Conservation (phyloP, 305 asterid genomes). For the Striga hermonthica region DNA sequence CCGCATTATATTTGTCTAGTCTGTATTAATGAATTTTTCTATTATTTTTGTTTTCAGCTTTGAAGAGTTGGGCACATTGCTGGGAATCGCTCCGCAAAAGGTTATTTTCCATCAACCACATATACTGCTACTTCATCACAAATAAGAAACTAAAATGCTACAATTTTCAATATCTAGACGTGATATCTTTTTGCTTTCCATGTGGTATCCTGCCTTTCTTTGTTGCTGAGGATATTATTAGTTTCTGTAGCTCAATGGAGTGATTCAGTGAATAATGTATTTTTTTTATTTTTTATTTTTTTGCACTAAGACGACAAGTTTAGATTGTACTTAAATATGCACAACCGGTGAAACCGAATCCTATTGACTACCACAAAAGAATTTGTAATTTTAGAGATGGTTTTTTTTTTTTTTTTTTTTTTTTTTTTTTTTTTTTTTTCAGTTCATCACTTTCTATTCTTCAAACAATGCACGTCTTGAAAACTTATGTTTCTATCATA, state of each 20-base stretch:
- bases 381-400: too few relatives aligned
- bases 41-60: constrained; percentile 51
- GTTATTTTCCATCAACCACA: constrained; percentile 38
- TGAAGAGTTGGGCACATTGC: constrained; percentile 88
- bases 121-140: constrained; percentile 24
- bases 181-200: neutral
- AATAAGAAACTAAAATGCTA: constrained; percentile 12
- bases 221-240: neutral
- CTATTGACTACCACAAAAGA: too few relatives aligned
- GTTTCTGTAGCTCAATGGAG: neutral
- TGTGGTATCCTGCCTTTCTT: constrained; percentile 1
- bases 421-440: too few relatives aligned
- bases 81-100: constrained; percentile 93
- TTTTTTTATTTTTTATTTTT: too few relatives aligned
- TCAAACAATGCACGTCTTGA: too few relatives aligned
- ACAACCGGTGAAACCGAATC: constrained; percentile 5
- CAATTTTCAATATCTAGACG: neutral
- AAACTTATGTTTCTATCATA: too few relatives aligned
- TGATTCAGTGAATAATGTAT: neutral
- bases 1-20: constrained; percentile 16
- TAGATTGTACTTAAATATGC: neutral
- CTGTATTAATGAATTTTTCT: constrained; percentile 15
- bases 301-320: neutral
- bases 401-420: too few relatives aligned
- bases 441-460: too few relatives aligned